Evolutionary conservation across 768 basidiomycete genomes (phyloP).

Genomic region (Saitozyma sp.): DNA sequence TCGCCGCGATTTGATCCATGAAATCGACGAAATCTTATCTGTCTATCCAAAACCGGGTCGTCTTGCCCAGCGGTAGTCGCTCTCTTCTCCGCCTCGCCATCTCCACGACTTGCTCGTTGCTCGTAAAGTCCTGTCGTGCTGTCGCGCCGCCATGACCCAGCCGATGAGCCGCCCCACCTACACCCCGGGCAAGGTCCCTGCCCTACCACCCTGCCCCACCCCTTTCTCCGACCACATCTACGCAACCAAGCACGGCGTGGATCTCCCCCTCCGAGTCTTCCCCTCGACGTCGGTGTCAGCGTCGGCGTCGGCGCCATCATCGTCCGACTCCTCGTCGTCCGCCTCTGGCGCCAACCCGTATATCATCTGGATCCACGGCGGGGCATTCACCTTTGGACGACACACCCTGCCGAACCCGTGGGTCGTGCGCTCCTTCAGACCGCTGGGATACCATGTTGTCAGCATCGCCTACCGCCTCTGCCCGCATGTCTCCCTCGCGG

Average conservation of each 20-base stretch:
- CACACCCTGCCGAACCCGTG: conserved; percentile 12
- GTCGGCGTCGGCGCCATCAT: not conserved
- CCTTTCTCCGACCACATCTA: conserved; percentile 16
- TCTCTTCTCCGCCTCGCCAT: no score
- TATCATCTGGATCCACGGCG: conserved; percentile 18
- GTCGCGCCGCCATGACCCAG: no score
- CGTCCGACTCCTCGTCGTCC: no score
- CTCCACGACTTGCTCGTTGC: no score
- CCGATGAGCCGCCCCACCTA: no score
- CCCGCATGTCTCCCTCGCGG: conserved; percentile 12
- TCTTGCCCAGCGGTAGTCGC: no score
- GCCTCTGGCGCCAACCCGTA: conserved; percentile 1
- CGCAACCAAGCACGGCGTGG: conserved; percentile 16
- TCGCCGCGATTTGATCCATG: no score
- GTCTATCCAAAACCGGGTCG: no score
- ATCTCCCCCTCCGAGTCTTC: conserved; percentile 13
- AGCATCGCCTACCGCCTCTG: conserved; percentile 10
- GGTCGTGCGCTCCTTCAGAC: conserved; percentile 13
- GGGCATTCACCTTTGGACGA: conserved; percentile 9
- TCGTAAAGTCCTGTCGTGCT: no score
- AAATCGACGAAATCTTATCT: no score
- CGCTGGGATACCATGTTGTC: conserved; percentile 15
- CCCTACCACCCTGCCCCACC: no score
- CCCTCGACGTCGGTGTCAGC: conserved; percentile 3
- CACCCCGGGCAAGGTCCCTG: no score